These are phyloP conservation scores for Artemisia annua DNA, from an alignment of 129 eudicot genomes.

Conservation along the genomic window DNA sequence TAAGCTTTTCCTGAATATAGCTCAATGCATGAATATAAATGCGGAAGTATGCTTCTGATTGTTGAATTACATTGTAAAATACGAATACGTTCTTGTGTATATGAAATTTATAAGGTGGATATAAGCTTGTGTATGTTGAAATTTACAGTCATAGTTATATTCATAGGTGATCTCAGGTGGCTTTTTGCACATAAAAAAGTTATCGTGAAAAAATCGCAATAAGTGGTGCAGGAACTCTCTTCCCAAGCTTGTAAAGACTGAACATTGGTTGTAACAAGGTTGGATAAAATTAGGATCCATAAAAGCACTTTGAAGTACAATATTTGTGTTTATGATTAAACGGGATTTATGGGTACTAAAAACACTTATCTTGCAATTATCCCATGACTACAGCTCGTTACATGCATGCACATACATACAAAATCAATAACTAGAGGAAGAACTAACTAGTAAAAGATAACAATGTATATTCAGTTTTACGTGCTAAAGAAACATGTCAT, in stretches of 20 bases:
- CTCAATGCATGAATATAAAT: slow-evolving; percentile 19
- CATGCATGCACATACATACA: too few species aligned
- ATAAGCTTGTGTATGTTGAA: too few species aligned
- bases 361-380: background rate
- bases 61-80: slow-evolving; percentile 7
- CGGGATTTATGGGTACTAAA: too few species aligned
- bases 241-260: background rate
- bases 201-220: too few species aligned
- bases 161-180: too few species aligned
- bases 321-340: background rate
- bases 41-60: slow-evolving; percentile 20
- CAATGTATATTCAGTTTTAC: background rate
- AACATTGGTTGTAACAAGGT: background rate
- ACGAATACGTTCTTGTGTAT: slow-evolving; percentile 12
- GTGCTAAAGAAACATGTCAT: background rate
- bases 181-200: too few species aligned
- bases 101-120: slow-evolving; percentile 1
- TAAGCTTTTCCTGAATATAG: slow-evolving; percentile 22
- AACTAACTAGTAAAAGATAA: background rate
- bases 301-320: background rate
- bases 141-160: too few species aligned
- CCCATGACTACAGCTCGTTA: too few species aligned
- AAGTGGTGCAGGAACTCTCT: background rate
- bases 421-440: background rate
- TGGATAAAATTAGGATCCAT: background rate